A percentile compares a stretch with the other conserved stretches of the same genome.
Evolutionary conservation across 1,139 yeast species (phyloP).

Genomic region (Scheffersomyces stambukii): DNA sequence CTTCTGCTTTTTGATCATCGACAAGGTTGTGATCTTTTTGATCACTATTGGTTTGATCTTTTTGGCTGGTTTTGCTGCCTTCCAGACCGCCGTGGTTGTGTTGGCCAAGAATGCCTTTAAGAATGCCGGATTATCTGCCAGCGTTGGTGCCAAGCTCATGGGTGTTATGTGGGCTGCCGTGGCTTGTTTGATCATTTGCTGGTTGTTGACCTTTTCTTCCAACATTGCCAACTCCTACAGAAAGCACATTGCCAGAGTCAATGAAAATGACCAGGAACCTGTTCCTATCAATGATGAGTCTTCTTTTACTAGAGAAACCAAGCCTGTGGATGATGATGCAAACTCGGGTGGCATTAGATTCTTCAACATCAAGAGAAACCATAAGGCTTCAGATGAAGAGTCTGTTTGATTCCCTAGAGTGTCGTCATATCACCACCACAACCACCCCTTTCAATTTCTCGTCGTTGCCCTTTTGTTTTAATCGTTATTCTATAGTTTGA

Average conservation of each 20-base stretch:
- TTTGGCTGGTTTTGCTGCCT: conserved; percentile 55
- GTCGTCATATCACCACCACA: no score
- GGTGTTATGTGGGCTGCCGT: conserved; percentile 72
- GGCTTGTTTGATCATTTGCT: conserved; percentile 47
- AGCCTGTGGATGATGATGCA: conserved; percentile 31
- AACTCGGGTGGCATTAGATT: conserved; percentile 66
- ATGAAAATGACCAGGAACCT: conserved; percentile 15
- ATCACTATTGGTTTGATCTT: conserved; percentile 50
- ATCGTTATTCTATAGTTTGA: no score
- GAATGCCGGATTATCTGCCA: conserved; percentile 36
- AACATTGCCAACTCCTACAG: conserved; percentile 45
- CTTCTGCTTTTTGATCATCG: conserved; percentile 45
- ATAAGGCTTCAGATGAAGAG: conserved; percentile 56
- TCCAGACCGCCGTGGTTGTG: conserved; percentile 65
- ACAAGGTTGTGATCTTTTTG: conserved; percentile 52
- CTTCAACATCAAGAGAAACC: conserved; percentile 71
- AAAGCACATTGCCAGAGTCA: conserved; percentile 39
- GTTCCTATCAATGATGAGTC: conserved; percentile 28
- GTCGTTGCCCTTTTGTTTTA: no score
- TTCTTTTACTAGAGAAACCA: conserved; percentile 41
- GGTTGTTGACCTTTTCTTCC: conserved; percentile 53
- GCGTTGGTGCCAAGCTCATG: conserved; percentile 53
- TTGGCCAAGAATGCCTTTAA: conserved; percentile 62
- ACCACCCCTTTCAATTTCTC: no score
- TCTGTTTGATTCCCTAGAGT: conserved; percentile 55